Evolutionary conservation across 2,329 filamentous ascomycete genomes (phyloP).

Genomic region (Exophiala spinifera): DNA sequence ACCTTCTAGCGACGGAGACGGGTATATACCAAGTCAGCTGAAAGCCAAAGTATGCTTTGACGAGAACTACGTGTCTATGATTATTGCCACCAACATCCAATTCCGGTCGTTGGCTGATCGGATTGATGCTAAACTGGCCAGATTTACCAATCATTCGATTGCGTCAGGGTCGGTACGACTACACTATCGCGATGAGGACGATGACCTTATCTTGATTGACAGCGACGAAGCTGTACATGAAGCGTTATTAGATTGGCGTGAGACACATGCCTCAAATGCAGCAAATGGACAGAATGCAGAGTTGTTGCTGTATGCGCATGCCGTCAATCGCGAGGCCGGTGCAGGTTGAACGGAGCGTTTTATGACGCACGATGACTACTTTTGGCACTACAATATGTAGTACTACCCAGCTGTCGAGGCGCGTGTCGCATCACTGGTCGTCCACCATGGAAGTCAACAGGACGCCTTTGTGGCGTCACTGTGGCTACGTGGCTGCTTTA

Average conservation of each 20-base stretch:
- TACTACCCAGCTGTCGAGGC: no score
- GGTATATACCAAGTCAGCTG: constrained; percentile 67
- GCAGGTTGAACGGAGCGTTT: constrained; percentile 2
- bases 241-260: constrained; percentile 91
- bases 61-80: constrained; percentile 88
- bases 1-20: constrained; percentile 33
- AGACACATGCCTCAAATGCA: constrained; percentile 63
- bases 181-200: constrained; percentile 87
- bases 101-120: constrained; percentile 92
- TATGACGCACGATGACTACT: background rate
- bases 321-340: constrained; percentile 5
- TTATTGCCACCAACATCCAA: constrained; percentile 91
- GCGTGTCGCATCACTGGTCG: no score
- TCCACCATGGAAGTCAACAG: no score
- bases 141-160: constrained; percentile 81
- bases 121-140: constrained; percentile 89
- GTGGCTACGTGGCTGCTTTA: background rate
- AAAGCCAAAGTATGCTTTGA: constrained; percentile 96
- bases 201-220: constrained; percentile 88
- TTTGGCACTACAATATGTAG: no score
- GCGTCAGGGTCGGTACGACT: constrained; percentile 78
- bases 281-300: constrained; percentile 33
- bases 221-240: constrained; percentile 96
- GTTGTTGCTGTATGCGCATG: constrained; percentile 27
- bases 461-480: no score